Base-by-base conservation (phyloP, 2,329 filamentous ascomycete species). In the Remersonia thermophila region DNA sequence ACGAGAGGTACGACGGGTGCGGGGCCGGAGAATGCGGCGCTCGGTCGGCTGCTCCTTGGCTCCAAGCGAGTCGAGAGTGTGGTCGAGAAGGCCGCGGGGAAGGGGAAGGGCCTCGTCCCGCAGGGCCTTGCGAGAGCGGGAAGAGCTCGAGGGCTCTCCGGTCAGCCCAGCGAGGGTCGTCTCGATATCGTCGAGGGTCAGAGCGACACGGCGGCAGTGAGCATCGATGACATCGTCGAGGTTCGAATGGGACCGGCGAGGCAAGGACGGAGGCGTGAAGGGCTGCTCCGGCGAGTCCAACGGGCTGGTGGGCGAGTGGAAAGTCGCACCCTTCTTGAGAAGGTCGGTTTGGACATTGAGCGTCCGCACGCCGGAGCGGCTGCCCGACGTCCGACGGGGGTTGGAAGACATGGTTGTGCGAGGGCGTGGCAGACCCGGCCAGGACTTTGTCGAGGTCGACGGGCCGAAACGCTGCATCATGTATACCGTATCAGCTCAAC, bases 141-240 rank as follows among this genome's bases (percentile, higher is more conserved):
- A 57, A 38, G 57, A 56, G 44, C 57, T 48, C 13, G 53, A 40
- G 39, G 58, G 51, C 14, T 50, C 45, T 38, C 51, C 56, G 54
- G 58, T 53, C 20, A 62, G 55, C 44, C 69, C 60, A 47, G 69
- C 59, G 39, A 80, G 61, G 51, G 69, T 66, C 59, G 71, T 68
- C 54, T 83, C 77, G 49, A 85, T 73, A 48, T 72, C 66, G 57
- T 66, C 71, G 37, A 84, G 61, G 46, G 77, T 73, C 52, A 80
- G 57, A 47, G 73, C 75, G 56, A 79, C 75, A 47, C 80, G 80
- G 52, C 79, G 74, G 53, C 74, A 69, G 50, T 78, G 72, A 44
- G 77, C 74, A 51, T 77, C 75, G 55, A 83, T 69, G 38, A 80
- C 74, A 69, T 81, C 77, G 60, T 84, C 79, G 41, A 84, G 62